These are phyloP conservation scores for Ustilago xerochloae DNA, from an alignment of 1,284 basidiomycete genomes.

Conservation along the genomic window DNA sequence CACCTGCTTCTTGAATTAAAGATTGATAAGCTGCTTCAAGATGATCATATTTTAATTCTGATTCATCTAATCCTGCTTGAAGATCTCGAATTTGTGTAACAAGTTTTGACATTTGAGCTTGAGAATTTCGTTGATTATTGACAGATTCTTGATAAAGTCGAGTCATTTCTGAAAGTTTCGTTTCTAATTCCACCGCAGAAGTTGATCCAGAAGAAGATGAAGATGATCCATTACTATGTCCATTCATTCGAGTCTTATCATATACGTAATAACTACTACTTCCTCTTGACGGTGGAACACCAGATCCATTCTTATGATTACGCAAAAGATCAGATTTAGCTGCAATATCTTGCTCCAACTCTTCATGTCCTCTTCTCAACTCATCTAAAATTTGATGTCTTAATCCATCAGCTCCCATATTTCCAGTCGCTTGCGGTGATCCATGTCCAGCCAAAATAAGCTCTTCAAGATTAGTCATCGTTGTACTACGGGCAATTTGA, in stretches of 20 bases:
- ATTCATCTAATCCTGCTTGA: constrained; percentile 81
- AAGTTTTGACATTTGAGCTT: constrained; percentile 81
- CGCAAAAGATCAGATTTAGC: constrained; percentile 61
- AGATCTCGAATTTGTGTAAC: constrained; percentile 86
- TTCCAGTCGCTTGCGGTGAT: constrained; percentile 16
- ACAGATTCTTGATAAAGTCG: constrained; percentile 82
- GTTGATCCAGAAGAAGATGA: not conserved
- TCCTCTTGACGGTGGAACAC: constrained; percentile 6
- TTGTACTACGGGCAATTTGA: constrained; percentile 69
- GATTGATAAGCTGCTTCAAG: constrained; percentile 42
- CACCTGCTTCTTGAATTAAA: constrained; percentile 48
- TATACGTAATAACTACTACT: constrained; percentile 52
- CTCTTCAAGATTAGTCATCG: constrained; percentile 63
- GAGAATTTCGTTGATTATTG: constrained; percentile 79
- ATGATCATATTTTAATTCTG: constrained; percentile 71
- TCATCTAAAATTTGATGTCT: constrained; percentile 77
- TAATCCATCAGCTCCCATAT: constrained; percentile 73
- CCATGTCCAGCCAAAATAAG: constrained; percentile 47
- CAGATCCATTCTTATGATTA: constrained; percentile 33
- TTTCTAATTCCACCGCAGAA: constrained; percentile 73
- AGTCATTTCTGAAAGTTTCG: constrained; percentile 72
- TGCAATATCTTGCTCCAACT: constrained; percentile 62
- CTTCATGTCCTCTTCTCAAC: constrained; percentile 71
- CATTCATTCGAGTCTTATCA: constrained; percentile 28
- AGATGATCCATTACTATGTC: constrained; percentile 1